Evolutionary conservation across 164 flowering plant species (phyloP).

Genomic region (Nymphaea colorata): DNA sequence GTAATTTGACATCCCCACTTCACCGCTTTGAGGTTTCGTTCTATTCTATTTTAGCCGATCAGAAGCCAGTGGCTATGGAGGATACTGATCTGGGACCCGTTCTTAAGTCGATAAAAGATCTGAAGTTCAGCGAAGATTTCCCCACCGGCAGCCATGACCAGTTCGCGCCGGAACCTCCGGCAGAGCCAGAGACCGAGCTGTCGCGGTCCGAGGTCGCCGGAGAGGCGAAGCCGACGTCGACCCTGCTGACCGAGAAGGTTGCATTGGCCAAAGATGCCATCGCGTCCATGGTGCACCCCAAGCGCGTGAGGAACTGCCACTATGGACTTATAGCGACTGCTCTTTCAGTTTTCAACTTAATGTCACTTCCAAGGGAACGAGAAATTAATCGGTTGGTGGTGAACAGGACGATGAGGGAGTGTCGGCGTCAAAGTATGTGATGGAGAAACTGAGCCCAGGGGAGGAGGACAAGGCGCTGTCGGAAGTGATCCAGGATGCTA

Average conservation of each 20-base stretch:
- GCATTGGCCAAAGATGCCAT: slow-evolving; percentile 24
- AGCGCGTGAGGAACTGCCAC: not conserved
- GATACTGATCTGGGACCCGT: slow-evolving; percentile 17
- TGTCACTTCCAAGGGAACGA: too few relatives aligned
- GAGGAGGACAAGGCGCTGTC: slow-evolving; percentile 68
- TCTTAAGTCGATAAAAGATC: slow-evolving; percentile 19
- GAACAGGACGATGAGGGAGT: slow-evolving; percentile 22
- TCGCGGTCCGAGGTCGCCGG: slow-evolving; percentile 9
- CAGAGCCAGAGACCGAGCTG: too few relatives aligned
- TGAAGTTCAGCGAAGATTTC: slow-evolving; percentile 15
- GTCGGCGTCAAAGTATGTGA: slow-evolving; percentile 26
- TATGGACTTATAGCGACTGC: too few relatives aligned
- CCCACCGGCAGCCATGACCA: slow-evolving; percentile 44
- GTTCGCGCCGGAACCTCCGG: slow-evolving; percentile 27
- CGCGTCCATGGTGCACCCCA: slow-evolving; percentile 18
- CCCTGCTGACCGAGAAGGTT: slow-evolving; percentile 34
- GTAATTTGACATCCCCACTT: too few relatives aligned
- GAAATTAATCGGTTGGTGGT: not conserved
- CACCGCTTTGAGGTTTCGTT: too few relatives aligned
- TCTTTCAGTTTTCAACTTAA: too few relatives aligned
- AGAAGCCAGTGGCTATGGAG: too few relatives aligned
- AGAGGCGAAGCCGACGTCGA: slow-evolving; percentile 1
- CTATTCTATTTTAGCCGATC: too few relatives aligned
- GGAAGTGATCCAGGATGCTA: slow-evolving; percentile 31
- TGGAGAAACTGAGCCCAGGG: slow-evolving; percentile 52